Evolutionary conservation across 495 filamentous ascomycete genomes (phyloP), one percentile per base, ranked within the genome.

Genomic region (Tricharina praecox): DNA sequence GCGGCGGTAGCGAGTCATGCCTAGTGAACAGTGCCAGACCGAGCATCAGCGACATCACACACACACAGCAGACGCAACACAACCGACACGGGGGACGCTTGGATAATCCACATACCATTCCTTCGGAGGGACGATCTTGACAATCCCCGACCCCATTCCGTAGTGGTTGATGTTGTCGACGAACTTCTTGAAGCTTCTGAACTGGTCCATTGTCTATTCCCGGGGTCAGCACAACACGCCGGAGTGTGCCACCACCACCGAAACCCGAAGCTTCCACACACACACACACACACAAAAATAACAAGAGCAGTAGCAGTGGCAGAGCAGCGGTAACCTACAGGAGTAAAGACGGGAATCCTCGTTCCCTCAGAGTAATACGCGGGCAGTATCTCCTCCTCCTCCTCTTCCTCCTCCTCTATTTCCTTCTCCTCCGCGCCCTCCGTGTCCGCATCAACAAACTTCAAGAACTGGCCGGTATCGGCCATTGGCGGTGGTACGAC

Each of bases 71-170:
- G 45, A n/a, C 4, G 23, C 26, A 47, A 20, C n/a, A 39, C 7
- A 21, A 10, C 20, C 8, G 4, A 10, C 24, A 24, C 20, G 39
- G 20, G 39, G 4, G 20, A 39, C 36, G 19, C 36, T 7, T 9
- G 28, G 30, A 28, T 15, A 34, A 13, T 15, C 65, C 75, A 62
- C 70, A n/a, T n/a, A 84, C 90, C 90, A 97, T 77, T 95, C 92
- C 57, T 81, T 68, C 1, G 90, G 92, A 24, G 90, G 87, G 50
- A 96, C 77, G 38, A 97, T 81, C 63, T 96, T 96, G 58, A 95
- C 73, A 58, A 97, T 95, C 11, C 90, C 90, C 11, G 85, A 85
- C 65, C 82, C 81, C 90, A 96, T 97, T 54, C 90, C 90, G 63
- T 95, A 92, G 50, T 78, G 77, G 61, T 96, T 81, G 52, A 96